Conservation (phyloP, 305 asterid species). For the Solanum hybrid region DNA sequence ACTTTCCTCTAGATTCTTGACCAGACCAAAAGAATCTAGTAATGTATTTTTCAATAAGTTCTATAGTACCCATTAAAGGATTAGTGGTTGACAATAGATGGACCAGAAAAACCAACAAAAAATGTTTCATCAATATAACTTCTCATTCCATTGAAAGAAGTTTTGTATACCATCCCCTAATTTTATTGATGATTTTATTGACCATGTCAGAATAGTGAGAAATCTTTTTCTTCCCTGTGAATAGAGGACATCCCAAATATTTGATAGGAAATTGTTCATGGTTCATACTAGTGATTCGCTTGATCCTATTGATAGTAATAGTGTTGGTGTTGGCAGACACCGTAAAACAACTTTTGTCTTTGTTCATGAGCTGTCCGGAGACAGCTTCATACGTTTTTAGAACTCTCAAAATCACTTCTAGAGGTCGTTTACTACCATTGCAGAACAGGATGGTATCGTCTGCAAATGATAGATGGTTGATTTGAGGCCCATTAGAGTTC, state of each 20-base stretch:
- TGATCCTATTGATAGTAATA: not conserved
- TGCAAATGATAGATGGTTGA: not conserved
- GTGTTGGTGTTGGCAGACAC: not conserved
- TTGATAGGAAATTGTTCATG: not conserved
- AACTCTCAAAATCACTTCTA: not conserved
- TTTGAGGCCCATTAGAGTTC: not conserved
- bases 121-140: not conserved
- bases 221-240: not conserved
- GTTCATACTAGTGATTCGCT: not conserved
- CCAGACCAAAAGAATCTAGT: not conserved
- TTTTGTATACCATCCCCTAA: not conserved
- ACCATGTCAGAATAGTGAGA: not conserved
- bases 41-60: not conserved
- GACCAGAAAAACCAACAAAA: too few species aligned
- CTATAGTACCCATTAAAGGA: not conserved
- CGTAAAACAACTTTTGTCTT: not conserved
- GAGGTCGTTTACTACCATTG: not conserved
- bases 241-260: not conserved
- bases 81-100: not conserved
- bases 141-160: not conserved
- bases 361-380: too few species aligned
- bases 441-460: not conserved
- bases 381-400: not conserved
- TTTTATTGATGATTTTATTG: not conserved
- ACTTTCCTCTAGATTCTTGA: not conserved